These are phyloP conservation scores for Chalciporus pseudorubinellus DNA, from an alignment of 768 basidiomycete genomes.

Conservation along the genomic window DNA sequence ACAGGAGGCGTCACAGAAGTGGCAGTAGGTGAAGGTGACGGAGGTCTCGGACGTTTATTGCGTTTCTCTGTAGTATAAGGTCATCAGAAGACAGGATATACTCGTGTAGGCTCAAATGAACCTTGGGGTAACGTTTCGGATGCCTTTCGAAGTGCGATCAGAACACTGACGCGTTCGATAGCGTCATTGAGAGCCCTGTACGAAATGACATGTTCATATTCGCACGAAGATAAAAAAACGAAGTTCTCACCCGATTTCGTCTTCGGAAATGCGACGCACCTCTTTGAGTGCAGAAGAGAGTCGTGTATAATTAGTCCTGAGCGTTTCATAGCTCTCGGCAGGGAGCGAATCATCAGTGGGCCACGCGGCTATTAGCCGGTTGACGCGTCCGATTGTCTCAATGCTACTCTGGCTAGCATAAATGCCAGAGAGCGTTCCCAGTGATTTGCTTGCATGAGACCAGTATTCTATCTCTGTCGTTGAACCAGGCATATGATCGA, in stretches of 20 bases:
- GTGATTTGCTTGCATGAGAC: conserved; percentile 62
- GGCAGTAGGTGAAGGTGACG: conserved; percentile 64
- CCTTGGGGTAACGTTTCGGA: conserved; percentile 60
- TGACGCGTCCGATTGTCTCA: conserved; percentile 70
- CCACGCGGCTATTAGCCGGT: conserved; percentile 69
- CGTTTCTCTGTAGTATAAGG: conserved; percentile 56
- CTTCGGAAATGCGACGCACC: conserved; percentile 54
- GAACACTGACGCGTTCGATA: conserved; percentile 63
- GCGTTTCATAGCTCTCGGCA: conserved; percentile 61
- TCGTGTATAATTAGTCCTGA: conserved; percentile 64
- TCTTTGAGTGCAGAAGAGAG: conserved; percentile 60
- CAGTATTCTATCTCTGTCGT: conserved; percentile 70
- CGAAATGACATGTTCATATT: conserved; percentile 7
- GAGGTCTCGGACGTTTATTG: conserved; percentile 68
- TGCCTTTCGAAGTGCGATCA: conserved; percentile 73
- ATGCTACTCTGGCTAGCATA: conserved; percentile 47
- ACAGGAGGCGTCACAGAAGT: conserved; percentile 35
- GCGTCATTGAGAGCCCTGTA: conserved; percentile 68
- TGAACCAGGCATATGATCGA: conserved; percentile 4
- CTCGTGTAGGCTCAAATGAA: conserved; percentile 24
- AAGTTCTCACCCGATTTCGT: conserved; percentile 58
- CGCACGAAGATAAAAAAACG: not conserved
- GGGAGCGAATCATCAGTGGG: conserved; percentile 67
- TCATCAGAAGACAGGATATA: conserved; percentile 2
- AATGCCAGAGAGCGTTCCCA: conserved; percentile 53